Percentiles rank a stretch among this genome's conserved stretches.
These are phyloP conservation scores for Emericellopsis atlantica DNA, from an alignment of 2,329 filamentous ascomycete species.

Conservation along the genomic window DNA sequence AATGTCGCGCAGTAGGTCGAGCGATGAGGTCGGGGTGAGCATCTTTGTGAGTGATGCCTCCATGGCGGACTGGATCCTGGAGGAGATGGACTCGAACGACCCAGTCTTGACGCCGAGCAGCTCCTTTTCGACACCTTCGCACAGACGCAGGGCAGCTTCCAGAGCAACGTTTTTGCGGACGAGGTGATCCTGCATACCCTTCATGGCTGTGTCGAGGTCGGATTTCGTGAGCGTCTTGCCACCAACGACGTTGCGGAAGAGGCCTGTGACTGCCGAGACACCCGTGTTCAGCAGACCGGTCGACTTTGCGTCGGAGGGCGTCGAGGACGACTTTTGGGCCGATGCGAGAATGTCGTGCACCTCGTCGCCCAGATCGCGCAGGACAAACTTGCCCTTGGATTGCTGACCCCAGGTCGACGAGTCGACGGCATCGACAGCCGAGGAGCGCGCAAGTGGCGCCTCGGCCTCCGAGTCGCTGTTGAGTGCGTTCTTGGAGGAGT, in stretches of 20 bases:
- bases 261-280: conserved; percentile 69
- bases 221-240: conserved; percentile 84
- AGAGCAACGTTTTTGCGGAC: conserved; percentile 92
- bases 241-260: conserved; percentile 91
- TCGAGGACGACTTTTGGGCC: conserved; percentile 36
- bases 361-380: conserved; percentile 88
- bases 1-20: conserved; percentile 91
- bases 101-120: conserved; percentile 83
- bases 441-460: conserved; percentile 30
- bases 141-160: conserved; percentile 83
- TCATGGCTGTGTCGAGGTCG: conserved; percentile 84
- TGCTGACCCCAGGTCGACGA: conserved; percentile 77
- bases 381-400: conserved; percentile 79
- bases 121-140: conserved; percentile 82
- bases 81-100: conserved; percentile 80
- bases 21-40: conserved; percentile 84
- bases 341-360: conserved; percentile 79
- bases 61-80: conserved; percentile 76
- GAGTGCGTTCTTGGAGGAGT: conserved; percentile 54
- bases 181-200: conserved; percentile 91
- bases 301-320: conserved; percentile 13
- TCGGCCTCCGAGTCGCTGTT: conserved; percentile 41
- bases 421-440: conserved; percentile 61
- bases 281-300: conserved; percentile 65
- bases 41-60: conserved; percentile 89